These are phyloP conservation scores for Aspergillus candidus DNA, from an alignment of 2,329 filamentous ascomycete genomes.

Conservation along the genomic window DNA sequence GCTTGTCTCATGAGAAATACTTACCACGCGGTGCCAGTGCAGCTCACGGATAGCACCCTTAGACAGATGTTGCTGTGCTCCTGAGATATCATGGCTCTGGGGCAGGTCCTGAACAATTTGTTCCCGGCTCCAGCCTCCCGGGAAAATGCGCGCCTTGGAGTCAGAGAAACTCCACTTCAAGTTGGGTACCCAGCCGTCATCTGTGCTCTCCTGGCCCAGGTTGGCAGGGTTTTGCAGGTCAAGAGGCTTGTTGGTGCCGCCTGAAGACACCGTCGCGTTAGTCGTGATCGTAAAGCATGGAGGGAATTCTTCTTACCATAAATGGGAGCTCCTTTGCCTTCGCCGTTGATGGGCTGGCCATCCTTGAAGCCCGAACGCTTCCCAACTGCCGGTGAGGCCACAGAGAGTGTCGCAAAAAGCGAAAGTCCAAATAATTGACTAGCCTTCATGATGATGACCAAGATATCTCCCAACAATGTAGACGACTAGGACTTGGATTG, in stretches of 20 bases:
- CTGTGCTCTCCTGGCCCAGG: conserved; percentile 56
- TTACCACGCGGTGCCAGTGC: conserved; percentile 62
- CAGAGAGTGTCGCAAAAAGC: conserved; percentile 12
- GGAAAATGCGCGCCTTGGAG: conserved; percentile 56
- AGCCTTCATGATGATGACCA: conserved; percentile 11
- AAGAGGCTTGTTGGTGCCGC: conserved; percentile 50
- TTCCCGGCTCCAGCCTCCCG: conserved; percentile 61
- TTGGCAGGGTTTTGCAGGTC: conserved; percentile 54
- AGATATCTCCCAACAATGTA: too few relatives aligned
- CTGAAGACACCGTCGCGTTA: conserved; percentile 32
- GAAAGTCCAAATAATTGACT: conserved; percentile 8
- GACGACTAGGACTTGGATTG: too few relatives aligned
- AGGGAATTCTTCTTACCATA: conserved; percentile 41
- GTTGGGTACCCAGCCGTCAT: conserved; percentile 59
- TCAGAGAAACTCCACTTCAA: conserved; percentile 66
- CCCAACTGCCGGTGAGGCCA: conserved; percentile 5
- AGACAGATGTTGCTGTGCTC: conserved; percentile 61
- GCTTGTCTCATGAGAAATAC: conserved; percentile 26
- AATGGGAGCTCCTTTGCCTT: conserved; percentile 48
- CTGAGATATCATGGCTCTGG: conserved; percentile 59
- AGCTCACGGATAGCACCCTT: conserved; percentile 62
- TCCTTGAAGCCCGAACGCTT: conserved; percentile 39
- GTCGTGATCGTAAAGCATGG: background rate
- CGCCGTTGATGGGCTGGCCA: conserved; percentile 51
- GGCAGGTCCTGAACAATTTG: conserved; percentile 64